Evolutionary conservation across 2,329 filamentous ascomycete species (phyloP).

Genomic region (Pseudocercospora cruenta): DNA sequence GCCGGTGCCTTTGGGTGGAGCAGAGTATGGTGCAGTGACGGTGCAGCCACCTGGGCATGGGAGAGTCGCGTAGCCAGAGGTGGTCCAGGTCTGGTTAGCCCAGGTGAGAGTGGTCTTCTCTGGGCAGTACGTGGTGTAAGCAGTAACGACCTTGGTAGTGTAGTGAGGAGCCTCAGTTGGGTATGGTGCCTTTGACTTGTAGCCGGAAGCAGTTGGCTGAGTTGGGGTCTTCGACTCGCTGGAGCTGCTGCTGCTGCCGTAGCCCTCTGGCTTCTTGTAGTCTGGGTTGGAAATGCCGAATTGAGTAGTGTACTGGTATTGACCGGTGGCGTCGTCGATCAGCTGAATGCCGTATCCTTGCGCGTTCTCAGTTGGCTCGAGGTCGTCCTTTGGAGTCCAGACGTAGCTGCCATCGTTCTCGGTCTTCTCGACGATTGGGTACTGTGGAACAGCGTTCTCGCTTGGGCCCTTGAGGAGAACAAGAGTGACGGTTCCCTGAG

Average conservation of each 20-base stretch:
- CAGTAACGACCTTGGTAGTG: slow-evolving; percentile 32
- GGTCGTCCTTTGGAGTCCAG: slow-evolving; percentile 57
- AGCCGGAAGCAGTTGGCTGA: slow-evolving; percentile 12
- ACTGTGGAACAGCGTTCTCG: slow-evolving; percentile 55
- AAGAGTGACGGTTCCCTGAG: slow-evolving; percentile 57
- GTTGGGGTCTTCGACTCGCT: slow-evolving; percentile 9
- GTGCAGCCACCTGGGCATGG: slow-evolving; percentile 28
- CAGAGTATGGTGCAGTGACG: slow-evolving; percentile 20
- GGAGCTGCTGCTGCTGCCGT: slow-evolving; percentile 12
- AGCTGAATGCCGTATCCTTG: slow-evolving; percentile 65
- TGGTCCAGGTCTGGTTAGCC: slow-evolving; percentile 31
- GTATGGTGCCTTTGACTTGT: slow-evolving; percentile 52
- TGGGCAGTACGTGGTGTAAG: slow-evolving; percentile 33
- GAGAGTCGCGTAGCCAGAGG: slow-evolving; percentile 32
- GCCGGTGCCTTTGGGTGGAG: slow-evolving; percentile 10
- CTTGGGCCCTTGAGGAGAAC: slow-evolving; percentile 63
- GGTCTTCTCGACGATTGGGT: slow-evolving; percentile 57
- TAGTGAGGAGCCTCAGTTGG: slow-evolving; percentile 56
- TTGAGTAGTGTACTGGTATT: slow-evolving; percentile 66
- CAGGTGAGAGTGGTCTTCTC: slow-evolving; percentile 29
- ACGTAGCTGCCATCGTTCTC: slow-evolving; percentile 58
- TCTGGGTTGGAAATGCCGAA: slow-evolving; percentile 60
- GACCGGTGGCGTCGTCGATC: slow-evolving; percentile 61
- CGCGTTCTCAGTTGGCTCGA: slow-evolving; percentile 47
- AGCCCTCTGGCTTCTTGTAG: slow-evolving; percentile 30